Base-by-base conservation (phyloP, 2,329 filamentous ascomycete species). In the Parafenestella ontariensis region DNA sequence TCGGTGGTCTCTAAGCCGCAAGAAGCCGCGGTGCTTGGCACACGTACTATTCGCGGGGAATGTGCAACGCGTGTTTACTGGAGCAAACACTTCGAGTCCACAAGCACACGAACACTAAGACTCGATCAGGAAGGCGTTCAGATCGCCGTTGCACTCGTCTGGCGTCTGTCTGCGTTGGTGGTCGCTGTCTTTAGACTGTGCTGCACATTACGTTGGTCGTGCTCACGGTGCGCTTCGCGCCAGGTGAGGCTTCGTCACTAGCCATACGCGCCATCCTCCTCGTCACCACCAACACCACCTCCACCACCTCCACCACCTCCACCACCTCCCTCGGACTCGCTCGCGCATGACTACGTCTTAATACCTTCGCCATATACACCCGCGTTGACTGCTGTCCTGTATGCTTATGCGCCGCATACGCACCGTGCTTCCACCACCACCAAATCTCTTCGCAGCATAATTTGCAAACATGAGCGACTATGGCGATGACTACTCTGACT, bases 391-490 rank as follows among this genome's bases (percentile, higher is more conserved):
- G 45, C 36, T 31, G 13, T 13, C 2, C 26, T 18, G 11, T 29
- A 23, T 24, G 21, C 21, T 29, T 29, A 26, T 21, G 40, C 33
- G 13, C 52, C 21, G 42, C 49, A 28, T 39, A 34, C 43, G 29
- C 23, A 21, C 26, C 42, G 31, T 48, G 34, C 41, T 23, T 26
- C 17, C n/a, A 44, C 17, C 36, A 46, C 21, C 39, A 50, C 36
- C 52, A 31, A 46, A 60, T 57, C 21, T 40, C 29, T 28, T 40
- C 45, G 46, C 53, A 52, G 50, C 8, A 29, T 50, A 34, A 9
- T 11, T 11, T 31, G 44, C 42, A 54, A 71, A 7, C 36, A 77
- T 77, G 75, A 76, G 73, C 57, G 77, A 80, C 59, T 79, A 77
- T 66, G 76, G 73, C 57, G 72, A 76, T 48, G 70, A 76, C 48